A percentile compares a stretch with the other conserved stretches of the same genome.
phyloP scores from a whole-genome alignment of 2,329 filamentous ascomycete species.

The Cercospora sojina region DNA sequence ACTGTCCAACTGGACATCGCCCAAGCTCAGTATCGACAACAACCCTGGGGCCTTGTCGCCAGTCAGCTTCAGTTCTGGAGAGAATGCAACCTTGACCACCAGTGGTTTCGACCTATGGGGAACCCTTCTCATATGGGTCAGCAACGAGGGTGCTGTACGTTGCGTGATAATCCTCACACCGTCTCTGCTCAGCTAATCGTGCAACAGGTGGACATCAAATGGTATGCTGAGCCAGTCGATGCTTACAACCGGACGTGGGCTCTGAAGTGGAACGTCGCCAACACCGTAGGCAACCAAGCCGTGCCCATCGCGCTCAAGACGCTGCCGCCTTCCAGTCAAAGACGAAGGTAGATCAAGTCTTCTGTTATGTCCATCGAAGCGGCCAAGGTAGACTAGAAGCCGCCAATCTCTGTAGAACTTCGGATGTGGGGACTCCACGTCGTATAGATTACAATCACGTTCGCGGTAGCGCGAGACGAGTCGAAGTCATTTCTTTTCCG shows the following conservation, averaged over 20 bases:
- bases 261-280: slow-evolving; percentile 28
- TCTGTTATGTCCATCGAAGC: neutral
- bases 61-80: slow-evolving; percentile 18
- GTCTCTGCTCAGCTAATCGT: neutral
- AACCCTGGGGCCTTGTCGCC: slow-evolving; percentile 17
- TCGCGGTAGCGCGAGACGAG: neutral
- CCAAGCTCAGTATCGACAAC: slow-evolving; percentile 23
- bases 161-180: neutral
- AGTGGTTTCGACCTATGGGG: slow-evolving; percentile 25
- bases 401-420: neutral
- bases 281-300: slow-evolving; percentile 14
- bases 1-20: slow-evolving; percentile 22
- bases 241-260: slow-evolving; percentile 14
- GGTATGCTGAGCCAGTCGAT: slow-evolving; percentile 22
- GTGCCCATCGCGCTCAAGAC: slow-evolving; percentile 25
- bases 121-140: slow-evolving; percentile 21
- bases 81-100: slow-evolving; percentile 21
- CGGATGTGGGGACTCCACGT: neutral
- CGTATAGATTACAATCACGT: neutral
- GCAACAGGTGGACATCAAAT: slow-evolving; percentile 17
- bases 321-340: neutral
- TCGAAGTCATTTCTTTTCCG: neutral
- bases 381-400: neutral
- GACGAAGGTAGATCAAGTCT: neutral
- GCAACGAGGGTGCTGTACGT: slow-evolving; percentile 15